Conservation (phyloP, 345 rosid genomes). For the Lepidium aucheri region DNA sequence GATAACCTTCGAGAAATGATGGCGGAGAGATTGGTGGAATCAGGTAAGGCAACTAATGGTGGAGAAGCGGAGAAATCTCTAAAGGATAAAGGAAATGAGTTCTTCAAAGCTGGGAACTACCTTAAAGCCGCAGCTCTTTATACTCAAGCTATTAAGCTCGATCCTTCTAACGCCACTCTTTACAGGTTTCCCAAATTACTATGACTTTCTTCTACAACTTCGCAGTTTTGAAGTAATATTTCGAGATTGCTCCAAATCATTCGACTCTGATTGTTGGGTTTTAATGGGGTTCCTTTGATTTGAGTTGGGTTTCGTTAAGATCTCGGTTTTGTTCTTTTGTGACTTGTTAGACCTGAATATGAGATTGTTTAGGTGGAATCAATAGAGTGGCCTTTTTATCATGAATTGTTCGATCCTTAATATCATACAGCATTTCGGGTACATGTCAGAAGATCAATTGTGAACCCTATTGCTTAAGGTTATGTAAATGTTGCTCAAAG, state of each 20-base stretch:
- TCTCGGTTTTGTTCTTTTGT: conserved; percentile 2
- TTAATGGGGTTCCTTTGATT: background rate
- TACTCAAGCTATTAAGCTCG: conserved; percentile 95
- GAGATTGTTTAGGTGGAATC: background rate
- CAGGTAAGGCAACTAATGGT: conserved; percentile 28
- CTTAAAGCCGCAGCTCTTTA: conserved; percentile 98
- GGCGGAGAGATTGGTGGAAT: conserved; percentile 45
- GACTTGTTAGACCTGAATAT: background rate
- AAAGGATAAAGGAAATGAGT: conserved; percentile 87
- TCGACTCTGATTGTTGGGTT: background rate
- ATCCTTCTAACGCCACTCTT: conserved; percentile 82
- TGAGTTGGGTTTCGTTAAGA: background rate
- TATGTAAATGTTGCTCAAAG: background rate
- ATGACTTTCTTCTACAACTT: background rate
- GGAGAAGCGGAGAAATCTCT: conserved; percentile 43
- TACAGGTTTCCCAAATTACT: conserved; percentile 45
- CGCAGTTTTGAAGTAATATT: background rate
- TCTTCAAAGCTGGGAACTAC: conserved; percentile 90
- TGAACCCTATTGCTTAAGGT: background rate
- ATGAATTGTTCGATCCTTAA: background rate
- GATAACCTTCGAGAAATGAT: conserved; percentile 23
- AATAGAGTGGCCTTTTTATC: background rate
- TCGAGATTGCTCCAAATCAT: background rate
- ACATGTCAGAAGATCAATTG: background rate
- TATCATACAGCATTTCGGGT: background rate